phyloP scores from a whole-genome alignment of 2,329 filamentous ascomycete species.

The Cytospora schulzeri region DNA sequence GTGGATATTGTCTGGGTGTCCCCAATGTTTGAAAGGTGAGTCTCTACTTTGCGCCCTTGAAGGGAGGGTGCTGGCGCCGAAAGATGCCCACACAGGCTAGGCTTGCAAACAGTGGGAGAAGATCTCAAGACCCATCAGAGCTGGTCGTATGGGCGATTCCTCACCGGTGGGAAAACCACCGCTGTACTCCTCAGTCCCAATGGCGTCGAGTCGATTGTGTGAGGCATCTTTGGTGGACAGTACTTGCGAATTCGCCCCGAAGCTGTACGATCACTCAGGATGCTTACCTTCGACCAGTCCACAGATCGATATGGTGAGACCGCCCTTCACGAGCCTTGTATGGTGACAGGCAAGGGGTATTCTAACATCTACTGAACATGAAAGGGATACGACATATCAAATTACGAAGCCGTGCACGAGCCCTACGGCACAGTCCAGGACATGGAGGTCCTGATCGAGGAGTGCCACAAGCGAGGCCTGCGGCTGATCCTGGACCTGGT shows the following conservation, averaged over 20 bases:
- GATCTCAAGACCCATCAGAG: slow-evolving; percentile 22
- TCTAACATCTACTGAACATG: not conserved
- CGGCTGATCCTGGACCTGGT: slow-evolving; percentile 75
- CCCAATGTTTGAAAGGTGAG: slow-evolving; percentile 34
- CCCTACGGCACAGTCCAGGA: slow-evolving; percentile 68
- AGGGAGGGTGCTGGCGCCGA: slow-evolving; percentile 33
- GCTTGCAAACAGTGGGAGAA: slow-evolving; percentile 39
- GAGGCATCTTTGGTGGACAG: not conserved
- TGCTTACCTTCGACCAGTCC: slow-evolving; percentile 38
- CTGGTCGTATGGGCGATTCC: not conserved
- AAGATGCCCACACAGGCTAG: slow-evolving; percentile 29
- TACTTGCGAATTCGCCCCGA: not conserved
- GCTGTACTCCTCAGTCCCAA: not conserved
- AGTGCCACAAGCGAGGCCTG: slow-evolving; percentile 65
- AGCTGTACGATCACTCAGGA: not conserved
- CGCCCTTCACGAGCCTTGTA: slow-evolving; percentile 33
- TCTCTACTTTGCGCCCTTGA: not conserved
- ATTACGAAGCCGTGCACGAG: slow-evolving; percentile 64
- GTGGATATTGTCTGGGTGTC: slow-evolving; percentile 53
- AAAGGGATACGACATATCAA: slow-evolving; percentile 69
- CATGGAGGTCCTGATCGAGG: slow-evolving; percentile 62
- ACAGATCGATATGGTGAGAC: slow-evolving; percentile 43
- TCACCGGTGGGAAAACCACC: not conserved
- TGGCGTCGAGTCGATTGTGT: not conserved
- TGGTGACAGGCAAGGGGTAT: not conserved